phyloP scores from a whole-genome alignment of 23 red algal species.

The Gracilariopsis chorda region DNA sequence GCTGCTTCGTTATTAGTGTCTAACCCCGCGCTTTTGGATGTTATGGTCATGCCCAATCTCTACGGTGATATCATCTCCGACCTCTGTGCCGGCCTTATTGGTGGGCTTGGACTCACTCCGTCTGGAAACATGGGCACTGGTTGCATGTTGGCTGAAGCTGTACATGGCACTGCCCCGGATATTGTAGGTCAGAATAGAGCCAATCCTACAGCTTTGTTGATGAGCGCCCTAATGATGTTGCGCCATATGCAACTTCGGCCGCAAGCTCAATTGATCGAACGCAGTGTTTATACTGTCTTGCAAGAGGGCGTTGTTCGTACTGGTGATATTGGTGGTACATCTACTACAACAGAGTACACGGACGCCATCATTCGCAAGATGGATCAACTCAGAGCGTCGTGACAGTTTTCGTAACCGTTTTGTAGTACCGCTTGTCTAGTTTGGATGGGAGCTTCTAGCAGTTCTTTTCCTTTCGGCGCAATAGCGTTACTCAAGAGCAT shows the following conservation, averaged over 20 bases:
- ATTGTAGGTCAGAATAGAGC: slow-evolving; percentile 86
- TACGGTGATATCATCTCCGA: slow-evolving; percentile 97
- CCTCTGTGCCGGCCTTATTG: slow-evolving; percentile 94
- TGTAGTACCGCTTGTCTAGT: no score
- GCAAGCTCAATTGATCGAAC: slow-evolving; percentile 79
- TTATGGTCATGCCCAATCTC: slow-evolving; percentile 98
- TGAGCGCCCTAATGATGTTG: slow-evolving; percentile 95
- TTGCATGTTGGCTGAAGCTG: slow-evolving; percentile 91
- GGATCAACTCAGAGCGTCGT: slow-evolving; percentile 37
- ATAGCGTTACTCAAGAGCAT: no score
- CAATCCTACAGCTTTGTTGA: slow-evolving; percentile 93
- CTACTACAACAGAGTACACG: slow-evolving; percentile 83
- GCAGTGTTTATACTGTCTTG: slow-evolving; percentile 70
- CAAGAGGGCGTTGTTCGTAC: slow-evolving; percentile 74
- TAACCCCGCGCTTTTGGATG: slow-evolving; percentile 83
- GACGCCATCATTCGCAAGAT: slow-evolving; percentile 89
- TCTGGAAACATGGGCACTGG: slow-evolving; percentile 84
- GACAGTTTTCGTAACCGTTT: no score
- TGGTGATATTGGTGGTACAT: slow-evolving; percentile 85
- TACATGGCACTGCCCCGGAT: slow-evolving; percentile 94
- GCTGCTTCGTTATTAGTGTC: slow-evolving; percentile 67
- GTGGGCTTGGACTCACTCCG: slow-evolving; percentile 90
- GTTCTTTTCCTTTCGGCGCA: no score
- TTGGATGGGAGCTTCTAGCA: no score
- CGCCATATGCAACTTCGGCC: slow-evolving; percentile 84